These are phyloP conservation scores for Rhododendron ferrugineum DNA, from an alignment of 148 eudicot genomes.

Conservation along the genomic window DNA sequence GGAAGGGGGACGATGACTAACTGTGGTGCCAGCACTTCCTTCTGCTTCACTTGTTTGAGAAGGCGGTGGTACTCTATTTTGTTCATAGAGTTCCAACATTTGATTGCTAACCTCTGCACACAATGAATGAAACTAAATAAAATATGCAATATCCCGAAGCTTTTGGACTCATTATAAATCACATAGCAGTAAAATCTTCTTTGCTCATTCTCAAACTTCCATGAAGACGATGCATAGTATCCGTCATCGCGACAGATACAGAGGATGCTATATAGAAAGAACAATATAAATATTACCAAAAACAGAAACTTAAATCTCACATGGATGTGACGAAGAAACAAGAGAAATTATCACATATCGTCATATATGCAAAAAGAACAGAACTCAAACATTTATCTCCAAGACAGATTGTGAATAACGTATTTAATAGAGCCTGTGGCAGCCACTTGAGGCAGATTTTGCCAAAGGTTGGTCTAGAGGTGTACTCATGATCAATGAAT, in stretches of 20 bases:
- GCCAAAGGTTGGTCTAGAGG: neutral
- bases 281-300: neutral
- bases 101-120: constrained; percentile 96
- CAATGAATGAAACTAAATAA: constrained; percentile 6
- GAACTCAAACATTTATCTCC: neutral
- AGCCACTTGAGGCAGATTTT: neutral
- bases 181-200: neutral
- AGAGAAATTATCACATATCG: neutral
- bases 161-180: neutral
- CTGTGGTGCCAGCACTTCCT: constrained; percentile 54
- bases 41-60: constrained; percentile 78
- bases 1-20: constrained; percentile 28
- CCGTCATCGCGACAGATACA: neutral
- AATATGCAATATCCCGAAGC: neutral
- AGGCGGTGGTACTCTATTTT: constrained; percentile 60
- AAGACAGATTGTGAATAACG: neutral
- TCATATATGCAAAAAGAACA: neutral
- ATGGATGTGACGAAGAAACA: neutral
- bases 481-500: neutral
- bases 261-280: neutral
- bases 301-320: neutral
- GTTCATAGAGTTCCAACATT: constrained; percentile 95
- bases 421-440: neutral
- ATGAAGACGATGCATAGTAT: neutral
- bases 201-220: neutral